phyloP scores from a whole-genome alignment of 345 rosid species.

The Lepidium sativum region DNA sequence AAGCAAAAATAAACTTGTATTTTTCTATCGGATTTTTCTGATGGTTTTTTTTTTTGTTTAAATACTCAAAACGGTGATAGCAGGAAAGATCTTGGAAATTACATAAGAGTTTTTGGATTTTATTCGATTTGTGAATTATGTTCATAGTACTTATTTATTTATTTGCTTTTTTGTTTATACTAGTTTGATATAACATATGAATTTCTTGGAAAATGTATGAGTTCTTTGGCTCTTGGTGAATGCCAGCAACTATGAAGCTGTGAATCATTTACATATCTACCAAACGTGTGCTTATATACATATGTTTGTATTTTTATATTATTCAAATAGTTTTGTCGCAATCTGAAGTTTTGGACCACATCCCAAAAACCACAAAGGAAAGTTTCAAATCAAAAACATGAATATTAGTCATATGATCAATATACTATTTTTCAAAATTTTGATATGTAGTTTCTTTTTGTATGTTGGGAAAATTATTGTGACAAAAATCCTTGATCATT shows the following conservation, averaged over 20 bases:
- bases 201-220: conserved; percentile 18
- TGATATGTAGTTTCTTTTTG: neutral
- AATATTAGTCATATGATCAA: neutral
- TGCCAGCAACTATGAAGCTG: conserved; percentile 27
- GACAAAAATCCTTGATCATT: conserved; percentile 22
- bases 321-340: conserved; percentile 4
- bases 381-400: neutral
- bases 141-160: neutral
- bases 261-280: conserved; percentile 19
- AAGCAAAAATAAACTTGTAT: neutral
- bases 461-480: too few species aligned
- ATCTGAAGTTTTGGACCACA: conserved; percentile 23
- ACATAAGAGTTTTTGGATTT: neutral
- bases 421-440: neutral
- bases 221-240: conserved; percentile 20
- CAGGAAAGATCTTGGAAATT: conserved; percentile 24
- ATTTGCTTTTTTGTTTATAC: conserved; percentile 2
- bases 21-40: neutral
- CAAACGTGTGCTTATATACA: conserved; percentile 13
- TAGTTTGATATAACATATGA: conserved; percentile 6
- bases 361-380: conserved; percentile 12
- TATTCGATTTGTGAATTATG: conserved; percentile 9
- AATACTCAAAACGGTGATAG: conserved; percentile 18
- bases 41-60: too few species aligned
- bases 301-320: neutral